Base-by-base conservation (phyloP, 2,329 filamentous ascomycete species). In the Macrophomina phaseolina region DNA sequence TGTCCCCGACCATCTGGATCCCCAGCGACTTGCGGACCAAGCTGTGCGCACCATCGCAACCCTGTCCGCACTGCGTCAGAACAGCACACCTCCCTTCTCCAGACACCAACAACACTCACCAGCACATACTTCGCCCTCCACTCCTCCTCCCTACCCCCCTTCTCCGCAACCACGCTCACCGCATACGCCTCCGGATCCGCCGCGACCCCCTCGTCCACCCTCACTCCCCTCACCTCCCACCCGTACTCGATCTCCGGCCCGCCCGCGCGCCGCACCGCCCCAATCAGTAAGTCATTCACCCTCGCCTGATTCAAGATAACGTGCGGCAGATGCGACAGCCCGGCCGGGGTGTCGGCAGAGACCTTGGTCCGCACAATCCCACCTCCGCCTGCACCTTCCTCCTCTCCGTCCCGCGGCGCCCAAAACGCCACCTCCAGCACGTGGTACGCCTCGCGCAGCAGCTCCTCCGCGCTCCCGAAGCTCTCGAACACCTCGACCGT, bases 401-500 rank as follows among this genome's bases (percentile, higher is more conserved):
- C 45, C 18, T 78, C 74, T 1, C 69, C 70, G 0, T 73, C 67
- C 66, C 76, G 71, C 14, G 66, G 6, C 69, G 38, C 72, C 81
- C 82, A 83, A 68, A 83, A 83, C 8, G 80, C 80, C 18, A 90
- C 86, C 77, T 90, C 90, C 2, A 90, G 80, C 74, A 91, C 86
- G 71, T 89, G 88, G 72, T 90, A 90, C 1, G 86, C 83, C 71
- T 91, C 89, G 28, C 87, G 85, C 80, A 89, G 86, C 3, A 86
- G 82, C 8, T 85, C 81, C 67, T 91, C 85, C 1, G 82, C 87
- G 51, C 93, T 83, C 1, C 87, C 89, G 68, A 93, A 90, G 6
- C 85, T 87, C 70, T 93, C 89, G 65, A 92, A 86, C n/a, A 92
- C 90, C 75, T 93, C 89, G 1, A 91, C 80, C 0, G 88, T 91